A percentile compares a stretch with the other conserved stretches of the same genome.
phyloP scores from a whole-genome alignment of 345 rosid species.

The Combretum micranthum region DNA sequence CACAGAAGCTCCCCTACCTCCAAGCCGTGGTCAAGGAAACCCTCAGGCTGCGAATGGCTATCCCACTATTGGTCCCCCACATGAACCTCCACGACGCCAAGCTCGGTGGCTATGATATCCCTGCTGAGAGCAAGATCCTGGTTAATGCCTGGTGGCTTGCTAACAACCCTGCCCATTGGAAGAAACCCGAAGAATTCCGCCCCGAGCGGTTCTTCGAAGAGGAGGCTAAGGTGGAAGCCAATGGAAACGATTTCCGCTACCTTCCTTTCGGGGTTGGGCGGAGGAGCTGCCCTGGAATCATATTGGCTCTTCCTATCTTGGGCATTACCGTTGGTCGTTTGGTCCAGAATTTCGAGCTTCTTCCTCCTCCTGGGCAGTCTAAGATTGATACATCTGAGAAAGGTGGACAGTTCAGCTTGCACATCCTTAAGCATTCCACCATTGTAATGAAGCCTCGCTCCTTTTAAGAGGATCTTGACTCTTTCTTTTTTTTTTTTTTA shows the following conservation, averaged over 20 bases:
- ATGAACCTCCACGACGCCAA: conserved; percentile 96
- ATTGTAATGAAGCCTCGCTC: conserved; percentile 82
- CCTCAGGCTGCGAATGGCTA: conserved; percentile 85
- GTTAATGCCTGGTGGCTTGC: conserved; percentile 99
- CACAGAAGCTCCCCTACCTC: conserved; percentile 70
- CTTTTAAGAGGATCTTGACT: conserved; percentile 9
- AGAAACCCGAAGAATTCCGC: conserved; percentile 82
- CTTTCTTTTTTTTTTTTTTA: too few relatives aligned
- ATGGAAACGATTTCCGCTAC: conserved; percentile 85
- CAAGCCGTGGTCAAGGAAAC: conserved; percentile 95
- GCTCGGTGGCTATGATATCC: conserved; percentile 76
- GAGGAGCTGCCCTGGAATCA: conserved; percentile 97
- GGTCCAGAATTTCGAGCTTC: conserved; percentile 94
- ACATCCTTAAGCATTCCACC: conserved; percentile 85
- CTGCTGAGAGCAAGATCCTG: conserved; percentile 92
- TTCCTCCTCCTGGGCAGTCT: conserved; percentile 85
- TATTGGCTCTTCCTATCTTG: conserved; percentile 86
- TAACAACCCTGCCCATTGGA: conserved; percentile 84
- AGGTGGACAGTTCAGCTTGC: conserved; percentile 97
- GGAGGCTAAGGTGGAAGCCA: conserved; percentile 89
- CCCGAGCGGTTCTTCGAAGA: conserved; percentile 97
- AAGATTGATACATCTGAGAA: conserved; percentile 79
- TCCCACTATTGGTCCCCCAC: conserved; percentile 96
- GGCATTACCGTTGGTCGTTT: conserved; percentile 82
- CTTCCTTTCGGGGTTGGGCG: conserved; percentile 98